Percentiles rank a stretch among this genome's conserved stretches.
Evolutionary conservation across 2,329 filamentous ascomycete species (phyloP).

Genomic region (Leptographium wingfieldii): DNA sequence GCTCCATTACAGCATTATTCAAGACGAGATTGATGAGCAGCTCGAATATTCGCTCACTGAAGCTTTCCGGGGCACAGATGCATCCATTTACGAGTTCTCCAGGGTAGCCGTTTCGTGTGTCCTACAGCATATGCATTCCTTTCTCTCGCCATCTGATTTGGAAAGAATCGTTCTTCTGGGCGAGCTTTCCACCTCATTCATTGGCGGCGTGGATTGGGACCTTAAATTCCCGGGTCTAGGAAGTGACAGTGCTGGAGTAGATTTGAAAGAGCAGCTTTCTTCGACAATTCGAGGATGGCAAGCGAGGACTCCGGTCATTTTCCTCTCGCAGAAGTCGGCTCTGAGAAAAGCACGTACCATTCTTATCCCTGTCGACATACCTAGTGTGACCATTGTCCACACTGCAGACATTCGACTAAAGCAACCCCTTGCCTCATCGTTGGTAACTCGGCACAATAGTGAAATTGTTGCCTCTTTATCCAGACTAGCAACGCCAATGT

Average conservation of each 20-base stretch:
- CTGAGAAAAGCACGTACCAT: constrained; percentile 46
- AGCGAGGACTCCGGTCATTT: constrained; percentile 19
- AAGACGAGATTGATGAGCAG: constrained; percentile 54
- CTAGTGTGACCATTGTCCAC: constrained; percentile 69
- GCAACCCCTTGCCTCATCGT: constrained; percentile 8
- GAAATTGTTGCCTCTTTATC: constrained; percentile 14
- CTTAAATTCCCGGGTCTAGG: constrained; percentile 37
- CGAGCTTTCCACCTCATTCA: constrained; percentile 34
- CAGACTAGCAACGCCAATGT: constrained; percentile 24
- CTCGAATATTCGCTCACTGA: constrained; percentile 31
- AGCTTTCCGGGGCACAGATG: constrained; percentile 21
- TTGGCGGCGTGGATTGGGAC: constrained; percentile 34
- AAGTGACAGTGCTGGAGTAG: constrained; percentile 5
- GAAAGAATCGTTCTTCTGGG: constrained; percentile 44
- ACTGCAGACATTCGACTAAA: constrained; percentile 55
- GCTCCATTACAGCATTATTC: constrained; percentile 63
- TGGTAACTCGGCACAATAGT: neutral
- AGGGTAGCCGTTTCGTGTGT: constrained; percentile 21
- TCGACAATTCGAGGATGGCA: constrained; percentile 27
- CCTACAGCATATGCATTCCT: constrained; percentile 28
- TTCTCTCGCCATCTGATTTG: constrained; percentile 36
- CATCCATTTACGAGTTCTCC: constrained; percentile 5
- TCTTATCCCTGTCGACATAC: constrained; percentile 80
- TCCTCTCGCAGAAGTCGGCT: constrained; percentile 19
- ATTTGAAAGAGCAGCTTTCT: constrained; percentile 18